Conservation (phyloP, 768 basidiomycete species). For the Collybia sp. region DNA sequence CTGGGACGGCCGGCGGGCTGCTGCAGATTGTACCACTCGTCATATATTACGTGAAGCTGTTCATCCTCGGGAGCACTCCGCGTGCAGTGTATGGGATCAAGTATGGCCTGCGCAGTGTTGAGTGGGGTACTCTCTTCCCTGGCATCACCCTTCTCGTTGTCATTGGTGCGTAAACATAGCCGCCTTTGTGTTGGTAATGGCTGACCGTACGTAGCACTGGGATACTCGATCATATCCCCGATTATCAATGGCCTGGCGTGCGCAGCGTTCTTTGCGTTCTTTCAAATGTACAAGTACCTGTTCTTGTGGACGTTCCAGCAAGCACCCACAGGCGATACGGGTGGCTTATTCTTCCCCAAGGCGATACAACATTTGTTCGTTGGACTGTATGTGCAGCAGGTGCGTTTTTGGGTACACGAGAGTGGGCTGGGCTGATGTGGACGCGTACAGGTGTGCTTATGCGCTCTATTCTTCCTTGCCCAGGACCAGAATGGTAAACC, state of each 20-base stretch:
- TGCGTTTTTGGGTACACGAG: constrained; percentile 5
- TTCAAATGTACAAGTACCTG: constrained; percentile 80
- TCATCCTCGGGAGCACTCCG: constrained; percentile 85
- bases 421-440: not conserved
- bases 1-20: constrained; percentile 78
- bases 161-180: constrained; percentile 52
- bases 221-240: constrained; percentile 87
- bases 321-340: constrained; percentile 68
- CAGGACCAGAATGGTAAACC: constrained; percentile 45
- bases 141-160: constrained; percentile 73
- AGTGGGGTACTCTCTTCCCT: constrained; percentile 77
- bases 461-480: constrained; percentile 88
- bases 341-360: constrained; percentile 93
- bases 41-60: constrained; percentile 88
- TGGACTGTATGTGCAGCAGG: constrained; percentile 86
- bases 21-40: constrained; percentile 70
- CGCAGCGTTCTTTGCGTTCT: constrained; percentile 80
- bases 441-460: constrained; percentile 51
- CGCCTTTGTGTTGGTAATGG: not conserved
- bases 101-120: constrained; percentile 60
- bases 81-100: constrained; percentile 82
- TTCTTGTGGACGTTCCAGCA: constrained; percentile 81
- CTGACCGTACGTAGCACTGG: constrained; percentile 44
- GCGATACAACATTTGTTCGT: constrained; percentile 93
- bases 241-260: constrained; percentile 90